Base-by-base conservation (phyloP, 2,329 filamentous ascomycete species). In the Penicillium sp. region DNA sequence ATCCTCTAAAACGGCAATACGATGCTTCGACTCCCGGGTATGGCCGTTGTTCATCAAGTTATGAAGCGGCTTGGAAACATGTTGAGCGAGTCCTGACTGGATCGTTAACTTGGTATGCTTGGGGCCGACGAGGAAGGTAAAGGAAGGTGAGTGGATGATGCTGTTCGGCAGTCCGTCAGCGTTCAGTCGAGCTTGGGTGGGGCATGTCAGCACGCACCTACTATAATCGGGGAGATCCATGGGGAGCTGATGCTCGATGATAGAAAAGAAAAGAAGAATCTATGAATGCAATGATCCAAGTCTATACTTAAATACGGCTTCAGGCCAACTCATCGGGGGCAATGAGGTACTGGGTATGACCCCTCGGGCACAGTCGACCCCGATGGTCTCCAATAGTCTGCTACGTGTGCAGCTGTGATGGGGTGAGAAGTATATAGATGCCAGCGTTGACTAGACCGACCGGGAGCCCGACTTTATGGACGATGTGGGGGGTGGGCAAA, bases 61-160 rank as follows among this genome's bases (percentile, higher is more conserved):
- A 52, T 71, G 66, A 18, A 80, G 64, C 8, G 73, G 73, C 26
- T 71, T 67, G 23, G 76, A 79, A 57, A 77, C 70, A 64, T 71
- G 67, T 39, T 72, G 69, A 29, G 77, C 72, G 6, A 79, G 67
- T 7, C 70, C 73, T 26, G 74, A 68, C 60, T 79, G 76, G 57
- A 79, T 73, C 29, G 71, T 74, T 56, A 78, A 71, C 52, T 76
- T 75, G 43, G 73, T 76, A 59, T 76, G 74, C 18, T 68, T 65
- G 6, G 74, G 72, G 6, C 77, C 77, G 53, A 79, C 73, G 26
- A 77, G 66, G 58, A 79, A 77, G 42, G 71, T 74, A 53, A 77
- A 78, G 16, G 72, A 68, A 33, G 71, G 69, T 36, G 76, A 78
- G 52, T 70, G 69, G 41, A 76, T 66, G 53, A 76, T 76, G 52